Evolutionary conservation across 371 early-diverging fungal species (phyloP), one percentile per base, ranked within the genome.

Genomic region (Mortierella sp.): DNA sequence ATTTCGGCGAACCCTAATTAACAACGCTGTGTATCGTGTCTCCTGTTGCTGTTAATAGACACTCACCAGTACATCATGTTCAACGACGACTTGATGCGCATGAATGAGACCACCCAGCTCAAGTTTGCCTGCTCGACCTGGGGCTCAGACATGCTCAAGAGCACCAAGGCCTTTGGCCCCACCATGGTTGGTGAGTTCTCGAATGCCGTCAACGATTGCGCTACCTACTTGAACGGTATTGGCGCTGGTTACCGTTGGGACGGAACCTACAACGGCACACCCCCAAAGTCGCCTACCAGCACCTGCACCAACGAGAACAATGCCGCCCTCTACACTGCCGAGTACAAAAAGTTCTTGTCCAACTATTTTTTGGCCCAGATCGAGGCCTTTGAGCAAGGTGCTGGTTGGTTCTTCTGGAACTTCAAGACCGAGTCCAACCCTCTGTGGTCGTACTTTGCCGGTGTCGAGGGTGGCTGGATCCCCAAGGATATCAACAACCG

Each of bases 111-210:
- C 14, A 60, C 78, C 21, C 88, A 84, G 34, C 42, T 81, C 34
- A 70, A 80, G 70, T 80, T 85, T 54, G 78, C 84, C 3, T 88
- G 88, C 58, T 52, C 74, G 44, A 71, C 76, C 7, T 89, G 88
- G 88, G 78, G 76, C 9, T 45, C 74, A 0, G 77, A 70, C 34
- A 76, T 79, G 8, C 44, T 48, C 0, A 42, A 26, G 47, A 79
- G 82, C 60, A 75, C 71, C 2, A 57, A 76, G 71, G 73, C 54
- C 26, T 89, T 89, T 47, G 92, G 89, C 0, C 91, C 92, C 7
- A 93, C 94, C 1, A 91, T 96, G 84, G 93, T 93, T 0, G 95
- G 95, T 47, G 95, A 96, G 77, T 96, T 93, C 80, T 94, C 94
- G 8, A 78, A 92, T 8, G 95, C 95, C 6, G 93, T 91, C 63